These are phyloP conservation scores for Amaranthus palmeri DNA, from an alignment of 148 eudicot genomes.

Conservation along the genomic window DNA sequence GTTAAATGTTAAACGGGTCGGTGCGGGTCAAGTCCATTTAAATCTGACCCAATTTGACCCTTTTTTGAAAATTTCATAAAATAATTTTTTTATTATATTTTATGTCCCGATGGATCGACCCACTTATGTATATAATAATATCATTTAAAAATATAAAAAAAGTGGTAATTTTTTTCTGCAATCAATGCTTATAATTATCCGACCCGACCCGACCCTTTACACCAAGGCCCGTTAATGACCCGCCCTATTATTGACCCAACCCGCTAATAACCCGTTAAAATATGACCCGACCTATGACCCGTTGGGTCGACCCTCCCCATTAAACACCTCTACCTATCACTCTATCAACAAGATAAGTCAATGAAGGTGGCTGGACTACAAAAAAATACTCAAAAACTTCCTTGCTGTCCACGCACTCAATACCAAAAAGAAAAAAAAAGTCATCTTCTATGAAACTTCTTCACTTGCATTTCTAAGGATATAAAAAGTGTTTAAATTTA, in stretches of 20 bases:
- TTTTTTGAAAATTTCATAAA: too few relatives aligned
- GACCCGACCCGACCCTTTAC: constrained; percentile 35
- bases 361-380: background rate
- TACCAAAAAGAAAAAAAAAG: background rate
- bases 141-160: too few relatives aligned
- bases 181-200: background rate
- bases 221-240: constrained; percentile 8
- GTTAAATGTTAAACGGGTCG: too few relatives aligned
- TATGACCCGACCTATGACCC: constrained; percentile 17
- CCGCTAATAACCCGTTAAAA: too few relatives aligned
- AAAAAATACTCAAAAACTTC: background rate
- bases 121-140: too few relatives aligned
- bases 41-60: too few relatives aligned
- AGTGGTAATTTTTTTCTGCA: background rate
- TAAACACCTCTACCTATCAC: background rate
- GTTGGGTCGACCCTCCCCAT: constrained; percentile 26
- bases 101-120: too few relatives aligned
- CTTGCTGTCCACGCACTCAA: background rate
- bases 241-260: too few relatives aligned
- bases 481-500: background rate
- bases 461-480: background rate
- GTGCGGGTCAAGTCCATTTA: too few relatives aligned
- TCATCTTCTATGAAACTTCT: constrained; percentile 5
- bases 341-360: background rate
- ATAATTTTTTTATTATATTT: too few relatives aligned